These are phyloP conservation scores for Handroanthus guayacan DNA, from an alignment of 257 asterid species.

Conservation along the genomic window DNA sequence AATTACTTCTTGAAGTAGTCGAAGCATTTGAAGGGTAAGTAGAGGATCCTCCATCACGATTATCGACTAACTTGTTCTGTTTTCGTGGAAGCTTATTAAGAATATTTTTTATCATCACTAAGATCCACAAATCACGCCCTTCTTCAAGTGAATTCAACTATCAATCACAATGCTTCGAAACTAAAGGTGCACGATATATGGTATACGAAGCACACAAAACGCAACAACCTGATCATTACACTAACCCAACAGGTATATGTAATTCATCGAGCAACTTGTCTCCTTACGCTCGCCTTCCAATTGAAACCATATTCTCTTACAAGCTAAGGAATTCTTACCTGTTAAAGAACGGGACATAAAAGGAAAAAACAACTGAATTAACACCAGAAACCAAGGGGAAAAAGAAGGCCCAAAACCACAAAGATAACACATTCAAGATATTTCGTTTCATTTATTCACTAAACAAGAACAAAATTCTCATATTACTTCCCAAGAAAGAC, in stretches of 20 bases:
- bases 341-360: conserved; percentile 1
- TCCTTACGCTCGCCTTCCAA: not conserved
- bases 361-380: conserved; percentile 29
- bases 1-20: conserved; percentile 50
- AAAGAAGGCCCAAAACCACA: conserved; percentile 12
- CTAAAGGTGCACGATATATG: conserved; percentile 26
- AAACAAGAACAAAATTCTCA: conserved; percentile 2
- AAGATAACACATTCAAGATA: not conserved
- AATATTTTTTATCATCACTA: conserved; percentile 74
- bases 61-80: conserved; percentile 64
- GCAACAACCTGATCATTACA: conserved; percentile 34
- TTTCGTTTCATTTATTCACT: conserved; percentile 20
- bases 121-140: conserved; percentile 37
- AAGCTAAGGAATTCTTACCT: conserved; percentile 48
- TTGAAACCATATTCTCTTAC: conserved; percentile 31
- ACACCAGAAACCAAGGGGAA: not conserved
- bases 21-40: conserved; percentile 52
- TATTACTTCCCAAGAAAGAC: not conserved
- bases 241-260: not conserved
- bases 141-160: conserved; percentile 35
- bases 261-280: conserved; percentile 22
- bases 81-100: conserved; percentile 83
- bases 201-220: not conserved
- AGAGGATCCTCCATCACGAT: conserved; percentile 70
- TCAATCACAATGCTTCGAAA: conserved; percentile 35